These are phyloP conservation scores for Aegilops speltoides DNA, from an alignment of 176 grass and related monocot genomes.

Conservation along the genomic window DNA sequence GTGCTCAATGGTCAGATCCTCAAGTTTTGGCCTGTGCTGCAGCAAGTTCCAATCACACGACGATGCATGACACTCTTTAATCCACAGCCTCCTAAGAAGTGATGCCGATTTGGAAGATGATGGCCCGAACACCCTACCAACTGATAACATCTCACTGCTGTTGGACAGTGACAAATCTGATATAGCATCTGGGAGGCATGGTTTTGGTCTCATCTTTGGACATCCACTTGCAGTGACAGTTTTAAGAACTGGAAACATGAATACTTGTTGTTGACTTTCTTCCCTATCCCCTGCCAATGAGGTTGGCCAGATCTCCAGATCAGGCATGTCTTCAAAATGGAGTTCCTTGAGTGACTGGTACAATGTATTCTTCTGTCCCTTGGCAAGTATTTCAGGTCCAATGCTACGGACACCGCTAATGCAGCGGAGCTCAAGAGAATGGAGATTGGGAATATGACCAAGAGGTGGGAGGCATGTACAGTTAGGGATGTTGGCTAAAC, in stretches of 20 bases:
- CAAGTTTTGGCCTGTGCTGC: constrained; percentile 34
- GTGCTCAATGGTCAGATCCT: constrained; percentile 40
- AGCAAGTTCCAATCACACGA: constrained; percentile 31
- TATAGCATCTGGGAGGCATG: constrained; percentile 37
- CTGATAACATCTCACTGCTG: constrained; percentile 38
- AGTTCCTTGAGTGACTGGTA: constrained; percentile 52
- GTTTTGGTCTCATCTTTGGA: constrained; percentile 40
- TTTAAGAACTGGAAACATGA: constrained; percentile 50
- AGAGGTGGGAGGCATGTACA: constrained; percentile 45
- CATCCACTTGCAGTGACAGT: constrained; percentile 34
- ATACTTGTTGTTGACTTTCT: not conserved
- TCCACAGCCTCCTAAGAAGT: constrained; percentile 49
- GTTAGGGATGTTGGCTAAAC: constrained; percentile 45
- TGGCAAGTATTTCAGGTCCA: constrained; percentile 12
- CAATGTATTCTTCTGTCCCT: constrained; percentile 16
- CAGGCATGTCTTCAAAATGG: constrained; percentile 49
- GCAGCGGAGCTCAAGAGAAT: constrained; percentile 42
- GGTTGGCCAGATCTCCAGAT: constrained; percentile 51
- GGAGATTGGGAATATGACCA: constrained; percentile 40
- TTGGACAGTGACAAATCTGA: constrained; percentile 38
- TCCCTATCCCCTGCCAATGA: not conserved
- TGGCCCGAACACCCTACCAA: not conserved
- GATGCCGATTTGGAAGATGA: constrained; percentile 1
- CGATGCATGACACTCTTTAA: constrained; percentile 34
- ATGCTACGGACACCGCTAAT: constrained; percentile 36